phyloP scores from a whole-genome alignment of 1,139 yeast species.

The Taiozyma onychis region DNA sequence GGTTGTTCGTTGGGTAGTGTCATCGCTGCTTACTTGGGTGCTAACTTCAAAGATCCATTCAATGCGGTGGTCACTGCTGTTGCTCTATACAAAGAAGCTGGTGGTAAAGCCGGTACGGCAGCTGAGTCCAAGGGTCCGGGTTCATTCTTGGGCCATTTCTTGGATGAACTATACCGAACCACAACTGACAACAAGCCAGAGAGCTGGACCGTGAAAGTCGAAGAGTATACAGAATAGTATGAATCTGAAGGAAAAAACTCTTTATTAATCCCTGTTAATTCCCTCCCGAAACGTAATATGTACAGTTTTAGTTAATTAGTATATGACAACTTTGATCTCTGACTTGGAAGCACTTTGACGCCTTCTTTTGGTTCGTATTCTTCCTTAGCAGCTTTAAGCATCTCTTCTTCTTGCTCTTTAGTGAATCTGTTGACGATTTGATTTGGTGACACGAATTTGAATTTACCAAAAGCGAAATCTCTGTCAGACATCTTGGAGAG shows the following conservation, averaged over 20 bases:
- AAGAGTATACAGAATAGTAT: slow-evolving; percentile 1
- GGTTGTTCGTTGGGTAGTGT: slow-evolving; percentile 84
- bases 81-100: slow-evolving; percentile 57
- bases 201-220: slow-evolving; percentile 20
- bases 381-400: slow-evolving; percentile 33
- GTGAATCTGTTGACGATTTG: slow-evolving; percentile 71
- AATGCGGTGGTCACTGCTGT: slow-evolving; percentile 57
- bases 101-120: slow-evolving; percentile 39
- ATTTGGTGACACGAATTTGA: slow-evolving; percentile 81
- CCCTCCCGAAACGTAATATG: not conserved
- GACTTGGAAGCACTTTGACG: slow-evolving; percentile 51
- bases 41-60: slow-evolving; percentile 34
- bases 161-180: slow-evolving; percentile 13
- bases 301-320: slow-evolving; percentile 35
- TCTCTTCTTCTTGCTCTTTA: slow-evolving; percentile 47
- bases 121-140: slow-evolving; percentile 13
- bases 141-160: slow-evolving; percentile 11
- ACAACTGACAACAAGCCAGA: slow-evolving; percentile 21
- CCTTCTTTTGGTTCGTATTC: slow-evolving; percentile 40
- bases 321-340: slow-evolving; percentile 54
- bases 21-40: slow-evolving; percentile 55
- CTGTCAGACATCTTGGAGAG: slow-evolving; percentile 81
- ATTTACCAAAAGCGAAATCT: slow-evolving; percentile 88
- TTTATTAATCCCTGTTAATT: not conserved
- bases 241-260: not conserved